These are phyloP conservation scores for Spathaspora sp. DNA, from an alignment of 1,139 yeast species.

Conservation along the genomic window DNA sequence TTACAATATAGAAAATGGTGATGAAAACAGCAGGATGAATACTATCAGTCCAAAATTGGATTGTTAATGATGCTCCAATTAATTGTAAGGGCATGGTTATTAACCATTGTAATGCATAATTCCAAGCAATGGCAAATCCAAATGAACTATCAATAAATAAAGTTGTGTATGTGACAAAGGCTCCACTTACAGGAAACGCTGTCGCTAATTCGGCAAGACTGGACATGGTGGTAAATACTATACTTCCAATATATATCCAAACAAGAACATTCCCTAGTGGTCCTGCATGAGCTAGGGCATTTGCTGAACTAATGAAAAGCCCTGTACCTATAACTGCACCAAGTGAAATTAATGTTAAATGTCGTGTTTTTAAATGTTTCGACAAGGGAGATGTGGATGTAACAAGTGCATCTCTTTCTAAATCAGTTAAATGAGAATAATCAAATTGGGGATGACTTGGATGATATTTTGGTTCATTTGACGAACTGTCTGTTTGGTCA, in stretches of 20 bases:
- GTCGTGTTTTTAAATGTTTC: slow-evolving; percentile 37
- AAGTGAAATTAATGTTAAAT: slow-evolving; percentile 41
- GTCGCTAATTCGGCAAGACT: slow-evolving; percentile 40
- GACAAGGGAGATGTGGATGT: slow-evolving; percentile 32
- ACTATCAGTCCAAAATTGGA: slow-evolving; percentile 27
- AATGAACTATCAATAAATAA: slow-evolving; percentile 36
- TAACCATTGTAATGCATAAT: slow-evolving; percentile 42
- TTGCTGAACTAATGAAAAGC: slow-evolving; percentile 37
- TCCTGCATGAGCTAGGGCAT: slow-evolving; percentile 34
- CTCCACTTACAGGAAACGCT: slow-evolving; percentile 41
- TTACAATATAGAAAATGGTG: slow-evolving; percentile 29
- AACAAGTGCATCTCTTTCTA: slow-evolving; percentile 33
- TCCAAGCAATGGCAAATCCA: slow-evolving; percentile 45
- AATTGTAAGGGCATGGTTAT: slow-evolving; percentile 39
- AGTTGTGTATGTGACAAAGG: slow-evolving; percentile 39
- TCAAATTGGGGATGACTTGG: slow-evolving; percentile 30
- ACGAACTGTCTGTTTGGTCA: neutral
- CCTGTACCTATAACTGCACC: slow-evolving; percentile 47
- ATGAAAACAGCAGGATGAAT: slow-evolving; percentile 33
- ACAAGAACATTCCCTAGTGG: slow-evolving; percentile 36
- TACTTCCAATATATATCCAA: slow-evolving; percentile 30
- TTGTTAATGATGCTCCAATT: slow-evolving; percentile 39
- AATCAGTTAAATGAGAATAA: slow-evolving; percentile 25
- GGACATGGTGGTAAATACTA: slow-evolving; percentile 35
- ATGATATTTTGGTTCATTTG: slow-evolving; percentile 7